Conservation (phyloP, 2,329 filamentous ascomycete species). For the Clonostachys solani region DNA sequence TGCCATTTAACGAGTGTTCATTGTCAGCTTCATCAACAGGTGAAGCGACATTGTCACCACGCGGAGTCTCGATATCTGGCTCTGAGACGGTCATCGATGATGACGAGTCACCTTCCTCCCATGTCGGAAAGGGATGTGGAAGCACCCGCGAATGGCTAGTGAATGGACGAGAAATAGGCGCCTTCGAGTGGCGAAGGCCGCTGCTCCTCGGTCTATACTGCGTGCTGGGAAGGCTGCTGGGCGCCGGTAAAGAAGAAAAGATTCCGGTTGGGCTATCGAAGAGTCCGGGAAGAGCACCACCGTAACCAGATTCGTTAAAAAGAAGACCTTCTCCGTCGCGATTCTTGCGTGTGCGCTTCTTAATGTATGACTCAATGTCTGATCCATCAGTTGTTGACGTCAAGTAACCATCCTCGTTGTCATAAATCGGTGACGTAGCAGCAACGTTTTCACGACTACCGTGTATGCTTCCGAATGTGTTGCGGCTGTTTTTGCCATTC, state of each 20-base stretch:
- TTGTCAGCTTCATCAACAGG: not conserved
- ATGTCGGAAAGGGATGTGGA: not conserved
- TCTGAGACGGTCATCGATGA: slow-evolving; percentile 4
- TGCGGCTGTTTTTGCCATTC: slow-evolving; percentile 4
- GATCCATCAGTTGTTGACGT: slow-evolving; percentile 18
- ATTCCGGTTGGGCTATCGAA: slow-evolving; percentile 7
- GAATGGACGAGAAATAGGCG: not conserved
- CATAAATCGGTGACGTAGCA: not conserved
- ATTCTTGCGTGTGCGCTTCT: slow-evolving; percentile 6
- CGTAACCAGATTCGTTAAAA: slow-evolving; percentile 17
- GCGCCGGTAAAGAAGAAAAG: too few species aligned
- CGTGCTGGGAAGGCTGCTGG: too few species aligned
- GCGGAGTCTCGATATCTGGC: not conserved
- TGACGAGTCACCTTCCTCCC: not conserved
- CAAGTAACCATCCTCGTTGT: slow-evolving; percentile 6
- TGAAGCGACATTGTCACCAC: not conserved
- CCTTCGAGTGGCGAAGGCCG: not conserved
- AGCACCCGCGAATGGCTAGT: not conserved
- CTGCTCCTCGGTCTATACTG: too few species aligned
- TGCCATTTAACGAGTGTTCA: too few species aligned
- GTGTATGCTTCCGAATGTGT: not conserved
- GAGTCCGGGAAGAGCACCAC: slow-evolving; percentile 10
- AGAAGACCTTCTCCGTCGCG: slow-evolving; percentile 12
- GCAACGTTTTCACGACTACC: not conserved
- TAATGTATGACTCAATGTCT: slow-evolving; percentile 17